Base-by-base conservation (phyloP, 495 filamentous ascomycete species). In the Podospora sp. region DNA sequence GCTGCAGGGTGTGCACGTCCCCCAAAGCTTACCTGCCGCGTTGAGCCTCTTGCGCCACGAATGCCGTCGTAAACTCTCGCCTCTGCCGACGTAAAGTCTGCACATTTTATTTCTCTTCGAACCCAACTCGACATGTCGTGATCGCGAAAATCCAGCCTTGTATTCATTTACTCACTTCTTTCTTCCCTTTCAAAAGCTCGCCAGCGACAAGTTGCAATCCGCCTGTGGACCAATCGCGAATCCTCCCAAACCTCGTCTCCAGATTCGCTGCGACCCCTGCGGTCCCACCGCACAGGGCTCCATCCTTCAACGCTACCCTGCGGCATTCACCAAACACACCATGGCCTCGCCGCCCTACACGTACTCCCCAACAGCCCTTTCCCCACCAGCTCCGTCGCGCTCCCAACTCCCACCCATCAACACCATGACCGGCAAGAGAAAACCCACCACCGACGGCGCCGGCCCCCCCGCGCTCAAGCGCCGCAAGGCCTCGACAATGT, bases 331-430 rank as follows among this genome's bases (percentile, higher is more conserved):
- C 8, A 21, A 49, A 61, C 24, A 53, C 68, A 79, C 33, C 20
- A 91, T 91, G 89, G 86, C 88, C 27, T 90, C 88, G 53, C 86
- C 87, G 69, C 86, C 86, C 5, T 78, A 77, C 69, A 71, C 65
- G 60, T 77, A 76, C 68, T 80, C 79, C 33, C 75, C 80, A 16
- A 79, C 80, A 14, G 81, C 75, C 57, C 64, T 51, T 27, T 87
- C 87, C 62, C 87, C 88, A 25, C 82, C 85, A 6, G 81, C 83
- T 68, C 77, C 81, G 6, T 77, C 82, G 21, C 80, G 79, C 67
- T 63, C 77, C 2, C 77, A 80, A 58, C 78, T 88, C 20, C 82
- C 86, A 3, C 51, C 61, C 63, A 63, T 70, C 63, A 70, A 68
- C 56, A 71, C 64, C 50, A 76, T 73, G 72, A 66, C 71, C 6